These are phyloP conservation scores for Adiantum capillusveneris DNA, from an alignment of 75 land plant species.

Conservation along the genomic window DNA sequence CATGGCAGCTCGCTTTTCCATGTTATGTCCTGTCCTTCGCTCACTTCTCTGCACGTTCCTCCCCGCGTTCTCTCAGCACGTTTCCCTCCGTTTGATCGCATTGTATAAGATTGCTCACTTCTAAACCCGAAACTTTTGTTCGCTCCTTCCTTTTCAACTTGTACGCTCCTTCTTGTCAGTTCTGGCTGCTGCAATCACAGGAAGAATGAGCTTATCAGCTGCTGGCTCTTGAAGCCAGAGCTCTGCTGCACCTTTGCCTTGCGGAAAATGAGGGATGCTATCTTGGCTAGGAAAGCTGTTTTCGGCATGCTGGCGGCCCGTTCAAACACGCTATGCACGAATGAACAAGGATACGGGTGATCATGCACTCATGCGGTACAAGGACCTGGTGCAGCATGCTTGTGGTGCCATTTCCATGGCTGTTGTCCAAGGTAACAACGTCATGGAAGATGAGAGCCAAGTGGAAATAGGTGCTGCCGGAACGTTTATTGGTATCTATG, in stretches of 20 bases:
- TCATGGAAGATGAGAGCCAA: constrained; percentile 75
- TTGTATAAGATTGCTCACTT: too few species aligned
- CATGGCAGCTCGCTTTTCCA: too few species aligned
- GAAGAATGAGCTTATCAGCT: too few species aligned
- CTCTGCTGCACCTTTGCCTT: background rate
- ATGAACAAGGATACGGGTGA: constrained; percentile 14
- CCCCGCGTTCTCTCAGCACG: too few species aligned
- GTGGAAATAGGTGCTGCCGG: constrained; percentile 56
- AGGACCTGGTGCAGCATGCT: constrained; percentile 32
- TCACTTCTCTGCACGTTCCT: too few species aligned
- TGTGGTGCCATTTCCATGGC: constrained; percentile 82
- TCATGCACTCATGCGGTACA: constrained; percentile 36
- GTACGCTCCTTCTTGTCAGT: too few species aligned
- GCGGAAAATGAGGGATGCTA: constrained; percentile 51
- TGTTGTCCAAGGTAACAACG: constrained; percentile 66
- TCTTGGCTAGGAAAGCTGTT: constrained; percentile 40
- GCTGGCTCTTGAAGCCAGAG: too few species aligned
- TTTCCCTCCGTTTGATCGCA: too few species aligned
- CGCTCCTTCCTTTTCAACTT: too few species aligned
- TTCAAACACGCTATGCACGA: constrained; percentile 11
- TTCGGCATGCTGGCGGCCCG: constrained; percentile 62
- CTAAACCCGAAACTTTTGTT: too few species aligned
- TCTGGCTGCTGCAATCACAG: too few species aligned
- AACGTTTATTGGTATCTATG: constrained; percentile 76
- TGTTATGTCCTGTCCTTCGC: too few species aligned